A percentile compares a stretch with the other conserved stretches of the same genome.
Evolutionary conservation across 2,329 filamentous ascomycete species (phyloP).

Genomic region (Paracorniculantispora psalliotae): DNA sequence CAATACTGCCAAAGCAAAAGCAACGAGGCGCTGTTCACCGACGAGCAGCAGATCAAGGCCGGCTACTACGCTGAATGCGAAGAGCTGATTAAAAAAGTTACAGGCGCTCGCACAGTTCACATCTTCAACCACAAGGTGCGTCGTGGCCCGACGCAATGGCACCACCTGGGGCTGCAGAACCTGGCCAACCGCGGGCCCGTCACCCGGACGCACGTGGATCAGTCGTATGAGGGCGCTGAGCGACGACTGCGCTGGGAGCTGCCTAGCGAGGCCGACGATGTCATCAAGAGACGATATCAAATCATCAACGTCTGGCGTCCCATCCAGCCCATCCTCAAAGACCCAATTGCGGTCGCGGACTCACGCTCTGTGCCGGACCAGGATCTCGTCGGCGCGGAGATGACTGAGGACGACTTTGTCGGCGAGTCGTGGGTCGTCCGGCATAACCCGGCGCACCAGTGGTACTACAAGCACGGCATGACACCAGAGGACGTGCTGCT

Average conservation of each 20-base stretch:
- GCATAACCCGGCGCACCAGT: conserved; percentile 38
- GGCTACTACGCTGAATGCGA: conserved; percentile 71
- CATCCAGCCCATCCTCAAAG: conserved; percentile 34
- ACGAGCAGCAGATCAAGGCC: conserved; percentile 55
- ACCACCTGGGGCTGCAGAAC: conserved; percentile 60
- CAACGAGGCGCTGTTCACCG: conserved; percentile 31
- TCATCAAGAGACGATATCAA: conserved; percentile 38
- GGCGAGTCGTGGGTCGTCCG: conserved; percentile 46
- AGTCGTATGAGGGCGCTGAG: conserved; percentile 42
- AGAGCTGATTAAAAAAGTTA: conserved; percentile 56
- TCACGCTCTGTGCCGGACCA: conserved; percentile 44
- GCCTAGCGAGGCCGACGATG: conserved; percentile 37
- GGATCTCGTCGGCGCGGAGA: conserved; percentile 44
- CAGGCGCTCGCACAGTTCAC: conserved; percentile 54
- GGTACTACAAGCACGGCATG: conserved; percentile 50
- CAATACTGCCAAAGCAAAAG: conserved; percentile 30
- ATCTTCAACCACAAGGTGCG: conserved; percentile 73
- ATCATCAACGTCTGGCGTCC: conserved; percentile 47
- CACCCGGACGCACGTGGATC: conserved; percentile 45
- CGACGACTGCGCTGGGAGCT: conserved; percentile 33
- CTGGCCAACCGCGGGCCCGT: conserved; percentile 46
- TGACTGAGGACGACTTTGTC: conserved; percentile 45
- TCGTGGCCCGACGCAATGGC: conserved; percentile 48
- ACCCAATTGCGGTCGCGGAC: conserved; percentile 51
- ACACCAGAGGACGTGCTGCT: conserved; percentile 49